Percentiles rank a stretch among this genome's conserved stretches.
Conservation (phyloP, 2,329 filamentous ascomycete species). For the Colletotrichum melonis region DNA sequence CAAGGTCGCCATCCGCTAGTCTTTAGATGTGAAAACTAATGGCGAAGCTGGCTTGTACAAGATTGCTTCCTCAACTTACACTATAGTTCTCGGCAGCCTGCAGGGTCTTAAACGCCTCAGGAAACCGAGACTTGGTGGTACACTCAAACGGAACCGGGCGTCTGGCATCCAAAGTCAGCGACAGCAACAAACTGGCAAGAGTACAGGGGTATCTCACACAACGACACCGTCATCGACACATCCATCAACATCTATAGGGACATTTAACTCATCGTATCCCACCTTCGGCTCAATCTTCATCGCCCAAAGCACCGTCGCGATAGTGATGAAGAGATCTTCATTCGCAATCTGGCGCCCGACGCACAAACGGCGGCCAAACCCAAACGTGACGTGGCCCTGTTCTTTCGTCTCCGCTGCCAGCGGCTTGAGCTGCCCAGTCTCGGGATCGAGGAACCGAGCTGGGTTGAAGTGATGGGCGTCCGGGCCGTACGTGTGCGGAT, state of each 20-base stretch:
- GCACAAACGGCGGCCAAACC: background rate
- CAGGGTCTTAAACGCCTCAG: background rate
- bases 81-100: background rate
- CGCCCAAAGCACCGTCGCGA: background rate
- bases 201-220: background rate
- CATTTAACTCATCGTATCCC: background rate
- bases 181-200: background rate
- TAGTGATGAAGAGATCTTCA: background rate
- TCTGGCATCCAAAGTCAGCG: background rate
- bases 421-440: background rate
- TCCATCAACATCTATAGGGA: background rate
- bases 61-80: background rate
- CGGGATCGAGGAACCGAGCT: background rate
- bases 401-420: background rate
- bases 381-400: background rate
- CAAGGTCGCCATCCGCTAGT: too few relatives aligned
- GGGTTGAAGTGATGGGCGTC: background rate
- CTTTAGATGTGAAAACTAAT: too few relatives aligned
- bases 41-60: background rate
- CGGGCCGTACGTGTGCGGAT: background rate
- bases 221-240: background rate
- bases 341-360: background rate
- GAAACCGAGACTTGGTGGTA: background rate
- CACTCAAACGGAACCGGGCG: background rate
- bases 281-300: background rate